Base-by-base conservation (phyloP, 306 rosid species). In the Pterocarpus macrocarpus region DNA sequence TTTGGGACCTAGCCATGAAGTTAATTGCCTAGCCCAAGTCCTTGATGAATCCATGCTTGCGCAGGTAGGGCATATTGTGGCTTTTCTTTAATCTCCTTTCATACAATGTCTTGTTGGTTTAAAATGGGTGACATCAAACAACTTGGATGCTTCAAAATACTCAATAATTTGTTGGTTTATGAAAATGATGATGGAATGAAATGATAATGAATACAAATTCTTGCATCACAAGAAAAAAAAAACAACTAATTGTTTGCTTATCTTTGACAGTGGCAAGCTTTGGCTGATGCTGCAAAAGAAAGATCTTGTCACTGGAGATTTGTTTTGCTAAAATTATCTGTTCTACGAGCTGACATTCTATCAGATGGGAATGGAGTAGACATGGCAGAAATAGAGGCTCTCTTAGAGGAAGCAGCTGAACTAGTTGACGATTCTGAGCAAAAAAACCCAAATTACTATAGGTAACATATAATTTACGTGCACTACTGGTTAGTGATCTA, bases 341-440 rank as follows among this genome's bases (percentile, higher is more conserved):
- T 96, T 83, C 86, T 89, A 64, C 88, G 92, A 86, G 94, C 99
- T 64, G 97, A 96, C 82, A 80, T 93, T 84, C 83, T 96, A 41
- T 85, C 90, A 43, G 91, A 89, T 81, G 89, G 86, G 79, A 81
- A 49, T 81, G 99, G 93, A 70, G 84, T 73, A 53, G 93, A 88
- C 74, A 84, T 75, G 68, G 97, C 97, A 32, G 97, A 92, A 84
- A 90, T 96, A 34, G 97, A 93, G 82, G 96, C 92, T 76, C 83
- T 88, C 61, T 53, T 96, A 50, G 98, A 93, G 86, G 99, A 96
- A 90, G 98, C 99, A 39, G 97, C 98, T n/a, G 99, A 93, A 87
- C 97, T 96, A 69, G 90, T 96, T 67, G 85, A 86, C 11, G 82
- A 81, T 64, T 89, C 94, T 85, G 90, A 86, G 82, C 87, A 78